Evolutionary conservation across 306 rosid genomes (phyloP), one percentile per base, ranked within the genome.

Genomic region (Ammopiptanthus mongolicus): DNA sequence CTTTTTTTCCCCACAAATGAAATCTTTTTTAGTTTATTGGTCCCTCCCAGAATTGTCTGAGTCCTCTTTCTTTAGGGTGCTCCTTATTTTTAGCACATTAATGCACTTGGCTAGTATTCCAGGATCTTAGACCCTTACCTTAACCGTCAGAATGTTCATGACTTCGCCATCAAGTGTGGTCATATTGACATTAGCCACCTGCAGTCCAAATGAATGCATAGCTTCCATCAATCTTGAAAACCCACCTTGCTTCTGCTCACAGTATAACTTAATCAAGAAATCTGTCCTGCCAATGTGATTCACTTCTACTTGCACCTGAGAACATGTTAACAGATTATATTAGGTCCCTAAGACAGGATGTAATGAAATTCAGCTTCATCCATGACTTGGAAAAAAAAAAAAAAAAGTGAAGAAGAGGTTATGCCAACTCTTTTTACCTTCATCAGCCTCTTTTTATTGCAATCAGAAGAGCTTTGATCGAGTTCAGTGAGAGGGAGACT

Each of bases 161-260:
- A 82, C 88, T 80, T 61, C 73, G 12, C 81, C 86, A 60, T 78
- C 78, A 31, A 84, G 57, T 67, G 91, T 84, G 75, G 91, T 84
- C 67, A 86, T 50, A 76, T 90, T 91, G 71, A 81, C 90, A 83
- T 75, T 81, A 69, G 71, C 60, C 48, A 88, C 93, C 69, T 87
- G 84, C 47, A 94, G 82, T 50, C 93, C 94, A 76, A 87, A 62
- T n/a, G 84, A 86, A 84, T 87, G 74, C 42, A 91, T 68, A 56
- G 87, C 87, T 76, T 86, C 88, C 81, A 94, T 84, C 83, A 92
- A 88, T 74, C 83, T 84, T 23, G 85, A 57, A 81, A 94, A 80
- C 18, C 86, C 88, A 11, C 89, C 91, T 64, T 51, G 81, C 80
- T 75, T 87, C 28, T 75, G 75, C 75, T 86, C 83, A 79, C 81